A percentile compares a stretch with the other conserved stretches of the same genome.
These are phyloP conservation scores for Vanrija humicola DNA, from an alignment of 1,284 basidiomycete species.

Conservation along the genomic window DNA sequence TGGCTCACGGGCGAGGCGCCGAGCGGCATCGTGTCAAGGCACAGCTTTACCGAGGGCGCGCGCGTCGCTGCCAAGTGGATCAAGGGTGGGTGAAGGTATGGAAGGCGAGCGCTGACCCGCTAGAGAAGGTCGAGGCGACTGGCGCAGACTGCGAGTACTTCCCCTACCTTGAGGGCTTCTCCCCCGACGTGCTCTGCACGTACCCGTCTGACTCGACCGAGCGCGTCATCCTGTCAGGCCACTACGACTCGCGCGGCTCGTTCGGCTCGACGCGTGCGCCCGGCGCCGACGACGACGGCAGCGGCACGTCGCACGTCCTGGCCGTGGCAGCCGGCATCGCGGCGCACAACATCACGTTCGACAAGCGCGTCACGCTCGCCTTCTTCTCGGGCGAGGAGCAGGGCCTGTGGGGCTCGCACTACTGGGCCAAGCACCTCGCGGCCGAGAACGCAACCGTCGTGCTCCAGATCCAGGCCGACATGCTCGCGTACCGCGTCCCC, in stretches of 20 bases:
- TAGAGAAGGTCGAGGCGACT: conserved; percentile 58
- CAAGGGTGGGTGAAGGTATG: conserved; percentile 50
- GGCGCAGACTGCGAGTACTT: conserved; percentile 68
- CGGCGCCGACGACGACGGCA: conserved; percentile 71
- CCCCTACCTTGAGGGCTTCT: conserved; percentile 64
- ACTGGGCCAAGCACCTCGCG: conserved; percentile 34
- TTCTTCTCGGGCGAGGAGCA: conserved; percentile 54
- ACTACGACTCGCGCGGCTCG: conserved; percentile 80
- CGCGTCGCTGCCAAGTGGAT: conserved; percentile 70
- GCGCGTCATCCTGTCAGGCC: conserved; percentile 63
- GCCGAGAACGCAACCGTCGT: conserved; percentile 62
- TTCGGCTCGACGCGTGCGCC: conserved; percentile 73
- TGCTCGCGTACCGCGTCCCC: conserved; percentile 71
- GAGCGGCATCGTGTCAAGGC: conserved; percentile 61
- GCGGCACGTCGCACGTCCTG: conserved; percentile 60
- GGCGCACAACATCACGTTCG: conserved; percentile 56
- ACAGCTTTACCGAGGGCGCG: conserved; percentile 70
- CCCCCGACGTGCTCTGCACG: conserved; percentile 74
- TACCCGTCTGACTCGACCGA: conserved; percentile 49
- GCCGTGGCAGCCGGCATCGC: conserved; percentile 68
- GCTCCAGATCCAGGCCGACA: conserved; percentile 81
- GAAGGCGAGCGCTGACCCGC: not conserved
- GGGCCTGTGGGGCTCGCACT: conserved; percentile 49
- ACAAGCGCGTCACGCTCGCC: conserved; percentile 45
- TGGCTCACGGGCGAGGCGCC: conserved; percentile 77